Evolutionary conservation across 164 flowering plant species (phyloP), one percentile per base, ranked within the genome.

Genomic region (Aristolochia californica): DNA sequence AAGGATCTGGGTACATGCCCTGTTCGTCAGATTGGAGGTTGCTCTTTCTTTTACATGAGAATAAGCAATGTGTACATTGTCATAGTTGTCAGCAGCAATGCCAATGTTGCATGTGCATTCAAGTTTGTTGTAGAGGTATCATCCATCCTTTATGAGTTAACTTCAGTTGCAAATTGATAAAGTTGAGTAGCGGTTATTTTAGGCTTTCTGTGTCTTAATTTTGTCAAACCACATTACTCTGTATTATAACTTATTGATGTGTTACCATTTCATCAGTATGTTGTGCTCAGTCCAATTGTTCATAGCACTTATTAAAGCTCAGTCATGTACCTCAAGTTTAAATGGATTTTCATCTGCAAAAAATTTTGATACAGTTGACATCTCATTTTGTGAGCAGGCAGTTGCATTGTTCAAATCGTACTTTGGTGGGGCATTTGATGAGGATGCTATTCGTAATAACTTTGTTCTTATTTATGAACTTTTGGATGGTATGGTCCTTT

Each of bases 81-180:
- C 63, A 90, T 94, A 77, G 99, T 94, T 60, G 99, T 94, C 64
- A 94, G 96, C 85, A 94, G 91, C 82, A 94, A 94, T 69, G 96
- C 99, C 27, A 93, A 93, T 78, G 99, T 85, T 24, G 95, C 97
- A 55, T 89, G 95, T 70, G 99, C 95, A 47, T 86, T 93, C 81
- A 93, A 93, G 80, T 93, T 93, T 66, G 94, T 93, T 55, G 97
- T 87, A 55, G 97, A 93, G 99, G 99, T 89, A 83, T 27, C 28
- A 28, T 34, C 40, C 40, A 7, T 34, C 40, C 10, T 34, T 34
- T 34, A 0, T 34, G 10, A 34, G 40, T 34, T 34, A 34, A 34
- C 4, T 34, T 34, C 10, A 2, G 5, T 12, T 34, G 40, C 40
- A 34, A 34, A 34, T 34, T 34, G 40, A 34, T 34, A 34, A 0